Evolutionary conservation across 169 alveolate species (phyloP).

Genomic region (Perkinsus olseni): DNA sequence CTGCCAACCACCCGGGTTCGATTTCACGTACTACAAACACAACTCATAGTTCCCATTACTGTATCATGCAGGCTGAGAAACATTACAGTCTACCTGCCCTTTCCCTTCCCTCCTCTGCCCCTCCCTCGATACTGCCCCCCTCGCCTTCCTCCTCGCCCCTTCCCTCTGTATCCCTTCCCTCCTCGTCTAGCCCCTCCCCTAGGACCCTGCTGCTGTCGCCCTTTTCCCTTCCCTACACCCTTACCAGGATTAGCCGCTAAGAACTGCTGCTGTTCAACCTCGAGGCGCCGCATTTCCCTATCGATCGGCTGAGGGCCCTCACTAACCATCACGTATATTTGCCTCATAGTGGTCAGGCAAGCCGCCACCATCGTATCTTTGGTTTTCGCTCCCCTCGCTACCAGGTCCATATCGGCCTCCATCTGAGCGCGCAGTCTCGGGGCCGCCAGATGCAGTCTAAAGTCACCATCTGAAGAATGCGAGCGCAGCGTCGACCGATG

Average conservation of each 20-base stretch:
- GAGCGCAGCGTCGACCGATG: background rate
- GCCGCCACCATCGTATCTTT: slow-evolving; percentile 24
- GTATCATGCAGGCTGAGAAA: too few relatives aligned
- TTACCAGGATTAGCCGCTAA: background rate
- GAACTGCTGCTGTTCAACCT: background rate
- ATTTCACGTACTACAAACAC: too few relatives aligned
- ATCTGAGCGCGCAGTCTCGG: slow-evolving; percentile 85
- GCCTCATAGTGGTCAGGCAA: background rate
- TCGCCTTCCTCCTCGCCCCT: background rate
- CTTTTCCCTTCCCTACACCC: background rate
- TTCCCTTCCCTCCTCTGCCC: too few relatives aligned
- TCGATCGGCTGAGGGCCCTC: background rate
- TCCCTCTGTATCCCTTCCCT: background rate
- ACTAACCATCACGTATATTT: background rate
- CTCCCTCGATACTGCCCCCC: too few relatives aligned
- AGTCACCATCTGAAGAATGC: slow-evolving; percentile 11
- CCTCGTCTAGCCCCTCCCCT: background rate
- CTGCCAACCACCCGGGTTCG: too few relatives aligned
- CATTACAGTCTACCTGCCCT: too few relatives aligned
- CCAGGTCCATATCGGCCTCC: slow-evolving; percentile 75
- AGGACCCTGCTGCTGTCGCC: background rate
- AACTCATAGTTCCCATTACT: too few relatives aligned
- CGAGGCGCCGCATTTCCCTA: background rate
- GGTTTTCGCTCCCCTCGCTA: slow-evolving; percentile 66
- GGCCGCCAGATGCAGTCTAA: slow-evolving; percentile 45